Percentiles rank a stretch among this genome's conserved stretches.
Evolutionary conservation across 176 grass and related monocot genomes (phyloP).

Genomic region (Cenchrus americanus): DNA sequence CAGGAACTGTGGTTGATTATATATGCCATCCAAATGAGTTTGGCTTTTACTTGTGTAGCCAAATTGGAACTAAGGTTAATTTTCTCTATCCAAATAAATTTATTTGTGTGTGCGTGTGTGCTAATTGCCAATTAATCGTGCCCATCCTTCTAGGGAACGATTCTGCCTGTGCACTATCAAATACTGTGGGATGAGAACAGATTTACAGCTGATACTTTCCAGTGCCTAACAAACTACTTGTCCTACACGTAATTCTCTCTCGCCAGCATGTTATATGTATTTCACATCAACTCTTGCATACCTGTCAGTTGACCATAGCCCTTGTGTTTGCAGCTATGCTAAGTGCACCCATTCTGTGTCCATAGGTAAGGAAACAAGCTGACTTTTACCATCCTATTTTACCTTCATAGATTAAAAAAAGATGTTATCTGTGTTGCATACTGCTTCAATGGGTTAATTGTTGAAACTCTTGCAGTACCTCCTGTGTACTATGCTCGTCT

Average conservation of each 20-base stretch:
- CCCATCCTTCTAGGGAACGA: constrained; percentile 59
- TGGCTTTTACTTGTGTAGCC: constrained; percentile 86
- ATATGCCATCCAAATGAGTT: constrained; percentile 89
- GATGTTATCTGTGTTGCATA: too few relatives aligned
- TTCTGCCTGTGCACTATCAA: constrained; percentile 74
- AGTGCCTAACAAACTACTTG: constrained; percentile 80
- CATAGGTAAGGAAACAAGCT: constrained; percentile 39
- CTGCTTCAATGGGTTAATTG: too few relatives aligned
- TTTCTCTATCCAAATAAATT: not conserved
- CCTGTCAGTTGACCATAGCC: not conserved
- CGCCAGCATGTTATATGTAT: not conserved
- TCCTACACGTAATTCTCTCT: constrained; percentile 80
- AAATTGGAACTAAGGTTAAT: constrained; percentile 71
- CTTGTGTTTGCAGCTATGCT: constrained; percentile 56
- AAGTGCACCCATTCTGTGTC: constrained; percentile 75
- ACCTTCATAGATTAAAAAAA: too few relatives aligned
- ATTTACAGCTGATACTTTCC: constrained; percentile 70
- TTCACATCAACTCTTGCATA: too few relatives aligned
- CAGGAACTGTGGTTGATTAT: constrained; percentile 79
- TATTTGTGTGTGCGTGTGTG: not conserved
- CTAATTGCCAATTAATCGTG: constrained; percentile 15
- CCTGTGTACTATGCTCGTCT: constrained; percentile 73
- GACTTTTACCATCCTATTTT: too few relatives aligned
- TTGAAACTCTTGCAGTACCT: constrained; percentile 52
- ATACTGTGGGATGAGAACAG: constrained; percentile 90